phyloP scores from a whole-genome alignment of 1,284 basidiomycete genomes.

The Wallemia hederae region DNA sequence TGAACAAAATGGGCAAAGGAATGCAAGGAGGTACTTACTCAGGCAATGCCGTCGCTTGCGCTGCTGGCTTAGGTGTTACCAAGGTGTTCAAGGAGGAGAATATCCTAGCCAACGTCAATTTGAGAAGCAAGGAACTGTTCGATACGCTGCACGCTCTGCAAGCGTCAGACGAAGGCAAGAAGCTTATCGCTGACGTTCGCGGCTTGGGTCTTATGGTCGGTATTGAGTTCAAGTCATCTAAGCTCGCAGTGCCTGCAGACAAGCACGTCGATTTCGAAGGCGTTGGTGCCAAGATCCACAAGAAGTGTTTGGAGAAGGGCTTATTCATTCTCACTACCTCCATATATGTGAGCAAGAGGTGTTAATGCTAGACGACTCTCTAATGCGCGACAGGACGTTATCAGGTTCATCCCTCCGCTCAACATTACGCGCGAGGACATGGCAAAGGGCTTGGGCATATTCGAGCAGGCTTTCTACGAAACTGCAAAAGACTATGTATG shows the following conservation, averaged over 20 bases:
- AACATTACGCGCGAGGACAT: not conserved
- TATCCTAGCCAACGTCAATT: constrained; percentile 7
- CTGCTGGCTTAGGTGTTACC: constrained; percentile 6
- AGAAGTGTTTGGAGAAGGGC: not conserved
- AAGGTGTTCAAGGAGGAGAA: constrained; percentile 8
- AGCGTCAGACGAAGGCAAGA: constrained; percentile 7
- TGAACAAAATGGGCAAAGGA: not conserved
- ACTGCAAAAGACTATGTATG: not conserved
- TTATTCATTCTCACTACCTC: not conserved
- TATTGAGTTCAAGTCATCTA: not conserved
- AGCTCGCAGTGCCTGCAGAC: not conserved
- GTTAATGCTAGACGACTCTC: too few relatives aligned
- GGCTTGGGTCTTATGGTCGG: constrained; percentile 19
- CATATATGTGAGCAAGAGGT: not conserved
- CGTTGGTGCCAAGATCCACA: constrained; percentile 1
- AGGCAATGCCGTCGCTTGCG: constrained; percentile 10
- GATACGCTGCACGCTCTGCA: constrained; percentile 1
- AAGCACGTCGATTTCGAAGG: not conserved
- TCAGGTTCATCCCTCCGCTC: not conserved
- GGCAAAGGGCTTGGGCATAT: not conserved
- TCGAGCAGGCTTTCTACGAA: not conserved
- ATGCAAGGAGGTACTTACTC: not conserved
- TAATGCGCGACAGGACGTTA: not conserved
- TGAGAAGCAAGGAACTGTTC: constrained; percentile 3
- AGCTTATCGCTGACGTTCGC: constrained; percentile 19